Base-by-base conservation (phyloP, 257 asterid species). In the Nyctanthes arbortristis region DNA sequence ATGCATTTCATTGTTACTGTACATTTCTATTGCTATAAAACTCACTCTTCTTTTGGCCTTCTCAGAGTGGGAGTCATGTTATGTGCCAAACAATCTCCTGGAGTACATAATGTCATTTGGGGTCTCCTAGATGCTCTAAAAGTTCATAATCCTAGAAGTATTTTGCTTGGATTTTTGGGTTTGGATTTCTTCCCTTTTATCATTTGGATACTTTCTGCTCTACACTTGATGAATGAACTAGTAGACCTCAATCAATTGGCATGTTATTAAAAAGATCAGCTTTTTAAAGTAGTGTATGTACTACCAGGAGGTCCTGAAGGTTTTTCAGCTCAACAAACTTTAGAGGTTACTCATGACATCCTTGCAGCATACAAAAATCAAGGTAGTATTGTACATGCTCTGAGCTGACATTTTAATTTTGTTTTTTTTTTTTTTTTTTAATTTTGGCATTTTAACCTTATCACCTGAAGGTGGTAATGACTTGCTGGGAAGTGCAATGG, bases 31-130 rank as follows among this genome's bases (percentile, higher is more conserved):
- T 75, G 73, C 49, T 59, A n/a, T 37, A 18, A 2, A 7, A 47
- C 62, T 27, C 52, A 24, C 54, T 29, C 66, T 77, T 39, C 62
- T 60, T 66, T 63, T 33, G n/a, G n/a, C 68, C 28, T 4, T 73
- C 25, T 62, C 82, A 93, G 99, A 86, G 99, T 93, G 59, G 97
- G 99, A 63, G 76, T 89, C 35, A 95, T 93, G 66, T 93, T 89
- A 75, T 93, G 97, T 59, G 99, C 97, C 56, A 84, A 96, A 76
- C 96, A 93, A 76, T 91, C 99, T 80, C 99, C 96, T 31, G 99
- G 96, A 81, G 99, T 97, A 69, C 99, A 93, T 69, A 91, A 93
- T 76, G 96, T 87, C 16, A 55, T 93, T 40, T 93, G 99, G 99
- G 99, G 99, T 22, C 96, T 93, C 72, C 76, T 80, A 68, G 89